Evolutionary conservation across 257 asterid species (phyloP).

Genomic region (Solanum chmielewskii): DNA sequence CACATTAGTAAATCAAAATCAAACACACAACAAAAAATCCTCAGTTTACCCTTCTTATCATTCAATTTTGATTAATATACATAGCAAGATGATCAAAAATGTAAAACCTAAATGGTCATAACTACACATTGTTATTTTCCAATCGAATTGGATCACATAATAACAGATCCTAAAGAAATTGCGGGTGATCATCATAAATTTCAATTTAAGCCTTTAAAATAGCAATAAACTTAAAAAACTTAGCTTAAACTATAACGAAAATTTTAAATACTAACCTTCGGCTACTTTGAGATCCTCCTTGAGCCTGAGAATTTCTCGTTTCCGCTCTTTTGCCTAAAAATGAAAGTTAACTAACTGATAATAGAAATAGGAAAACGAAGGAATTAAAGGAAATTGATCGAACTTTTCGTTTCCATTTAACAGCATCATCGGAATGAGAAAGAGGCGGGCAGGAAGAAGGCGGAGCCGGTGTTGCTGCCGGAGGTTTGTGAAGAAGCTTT

Average conservation of each 20-base stretch:
- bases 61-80: neutral
- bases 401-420: neutral
- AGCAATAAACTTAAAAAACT: neutral
- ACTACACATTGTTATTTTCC: neutral
- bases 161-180: neutral
- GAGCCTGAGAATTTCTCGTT: slow-evolving; percentile 62
- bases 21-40: neutral
- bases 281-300: slow-evolving; percentile 73
- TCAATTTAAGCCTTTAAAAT: neutral
- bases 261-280: slow-evolving; percentile 41
- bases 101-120: neutral
- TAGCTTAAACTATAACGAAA: neutral
- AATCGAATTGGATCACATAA: neutral
- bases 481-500: slow-evolving; percentile 34
- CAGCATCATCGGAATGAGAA: slow-evolving; percentile 22
- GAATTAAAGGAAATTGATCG: neutral
- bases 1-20: neutral
- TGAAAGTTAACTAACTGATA: neutral
- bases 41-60: neutral
- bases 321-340: slow-evolving; percentile 68
- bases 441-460: neutral
- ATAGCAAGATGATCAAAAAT: neutral
- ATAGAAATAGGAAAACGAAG: neutral
- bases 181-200: neutral
- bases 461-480: slow-evolving; percentile 1